Conservation (phyloP, 2,329 filamentous ascomycete species). For the Phyllosticta citribraziliensis region DNA sequence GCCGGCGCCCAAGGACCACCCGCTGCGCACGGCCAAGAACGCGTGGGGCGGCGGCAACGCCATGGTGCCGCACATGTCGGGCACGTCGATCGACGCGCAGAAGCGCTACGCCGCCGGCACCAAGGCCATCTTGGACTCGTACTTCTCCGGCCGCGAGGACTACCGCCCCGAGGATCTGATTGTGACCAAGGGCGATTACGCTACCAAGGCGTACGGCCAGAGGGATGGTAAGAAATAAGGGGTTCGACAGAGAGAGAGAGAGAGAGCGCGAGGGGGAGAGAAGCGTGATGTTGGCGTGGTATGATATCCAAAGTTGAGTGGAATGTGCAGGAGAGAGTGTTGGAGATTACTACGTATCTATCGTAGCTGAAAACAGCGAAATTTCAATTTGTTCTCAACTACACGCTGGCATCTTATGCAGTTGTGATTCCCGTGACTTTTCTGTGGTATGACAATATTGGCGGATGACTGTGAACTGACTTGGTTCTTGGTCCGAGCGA, state of each 20-base stretch:
- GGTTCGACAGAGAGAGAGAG: not conserved
- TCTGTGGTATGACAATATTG: no score
- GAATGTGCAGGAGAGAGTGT: not conserved
- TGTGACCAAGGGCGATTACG: slow-evolving; percentile 81
- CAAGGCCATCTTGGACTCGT: slow-evolving; percentile 87
- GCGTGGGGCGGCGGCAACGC: slow-evolving; percentile 95
- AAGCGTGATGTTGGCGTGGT: no score
- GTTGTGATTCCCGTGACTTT: no score
- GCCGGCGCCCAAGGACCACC: slow-evolving; percentile 87
- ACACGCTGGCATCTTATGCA: no score
- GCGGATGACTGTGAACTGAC: no score
- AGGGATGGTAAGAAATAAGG: slow-evolving; percentile 40
- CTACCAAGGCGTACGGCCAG: slow-evolving; percentile 87
- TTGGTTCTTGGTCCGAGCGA: no score
- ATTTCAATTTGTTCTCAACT: not conserved
- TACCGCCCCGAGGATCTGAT: slow-evolving; percentile 89
- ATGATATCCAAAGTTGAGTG: not conserved
- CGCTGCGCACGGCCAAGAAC: slow-evolving; percentile 85
- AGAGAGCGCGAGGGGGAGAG: no score
- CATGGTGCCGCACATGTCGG: slow-evolving; percentile 98
- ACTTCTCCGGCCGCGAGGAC: slow-evolving; percentile 78
- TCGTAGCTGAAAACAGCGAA: not conserved
- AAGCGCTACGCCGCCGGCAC: slow-evolving; percentile 71
- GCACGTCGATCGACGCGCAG: slow-evolving; percentile 97
- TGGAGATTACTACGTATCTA: not conserved